A percentile compares a stretch with the other conserved stretches of the same genome.
Evolutionary conservation across 805 yeast genomes (phyloP).

Genomic region (Spathaspora gorwiae): DNA sequence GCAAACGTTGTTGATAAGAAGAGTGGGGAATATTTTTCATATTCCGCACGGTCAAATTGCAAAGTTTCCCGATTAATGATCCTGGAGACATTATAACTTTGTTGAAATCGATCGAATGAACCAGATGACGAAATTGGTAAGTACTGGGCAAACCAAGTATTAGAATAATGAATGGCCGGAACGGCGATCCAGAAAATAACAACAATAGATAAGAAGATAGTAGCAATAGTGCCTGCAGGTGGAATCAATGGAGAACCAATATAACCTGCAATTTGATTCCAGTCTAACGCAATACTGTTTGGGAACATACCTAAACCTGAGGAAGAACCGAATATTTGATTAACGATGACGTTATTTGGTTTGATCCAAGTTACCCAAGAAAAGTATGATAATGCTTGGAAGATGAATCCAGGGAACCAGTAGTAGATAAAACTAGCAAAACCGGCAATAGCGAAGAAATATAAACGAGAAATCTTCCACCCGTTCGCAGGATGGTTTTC

Average conservation of each 20-base stretch:
- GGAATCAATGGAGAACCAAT: slow-evolving; percentile 63
- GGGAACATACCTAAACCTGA: slow-evolving; percentile 66
- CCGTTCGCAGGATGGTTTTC: slow-evolving; percentile 53
- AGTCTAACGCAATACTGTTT: slow-evolving; percentile 60
- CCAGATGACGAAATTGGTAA: slow-evolving; percentile 49
- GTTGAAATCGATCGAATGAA: slow-evolving; percentile 48
- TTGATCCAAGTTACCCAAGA: slow-evolving; percentile 65
- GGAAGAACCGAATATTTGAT: slow-evolving; percentile 58
- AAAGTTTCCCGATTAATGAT: slow-evolving; percentile 39
- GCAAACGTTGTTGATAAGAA: slow-evolving; percentile 56
- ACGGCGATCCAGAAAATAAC: slow-evolving; percentile 52
- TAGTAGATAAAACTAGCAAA: slow-evolving; percentile 43
- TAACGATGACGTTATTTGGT: slow-evolving; percentile 56
- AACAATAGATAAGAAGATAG: slow-evolving; percentile 33
- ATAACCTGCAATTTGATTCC: slow-evolving; percentile 57
- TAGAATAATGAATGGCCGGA: slow-evolving; percentile 52
- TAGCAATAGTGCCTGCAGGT: slow-evolving; percentile 49
- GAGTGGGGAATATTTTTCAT: slow-evolving; percentile 59
- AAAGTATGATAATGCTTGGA: slow-evolving; percentile 55
- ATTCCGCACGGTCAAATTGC: slow-evolving; percentile 43
- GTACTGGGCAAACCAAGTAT: slow-evolving; percentile 56
- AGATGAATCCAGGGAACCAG: slow-evolving; percentile 60
- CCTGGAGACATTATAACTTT: slow-evolving; percentile 44
- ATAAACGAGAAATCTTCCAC: slow-evolving; percentile 54
- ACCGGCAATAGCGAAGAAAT: slow-evolving; percentile 43